phyloP scores from a whole-genome alignment of 148 eudicot genomes.

The Nepenthes gracilis region DNA sequence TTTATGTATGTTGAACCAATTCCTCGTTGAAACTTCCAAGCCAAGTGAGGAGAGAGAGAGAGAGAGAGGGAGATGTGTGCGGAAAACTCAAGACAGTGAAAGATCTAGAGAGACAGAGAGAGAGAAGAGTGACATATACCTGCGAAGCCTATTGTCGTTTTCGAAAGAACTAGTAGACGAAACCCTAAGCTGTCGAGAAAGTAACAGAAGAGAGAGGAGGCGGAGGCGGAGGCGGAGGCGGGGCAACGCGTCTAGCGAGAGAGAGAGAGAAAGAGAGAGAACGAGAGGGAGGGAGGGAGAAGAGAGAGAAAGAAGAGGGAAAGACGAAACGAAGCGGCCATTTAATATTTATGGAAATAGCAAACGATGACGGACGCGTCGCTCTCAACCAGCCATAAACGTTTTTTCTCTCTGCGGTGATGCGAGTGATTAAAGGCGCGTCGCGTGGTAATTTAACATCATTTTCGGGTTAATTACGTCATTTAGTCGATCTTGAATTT shows the following conservation, averaged over 20 bases:
- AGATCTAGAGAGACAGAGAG: background rate
- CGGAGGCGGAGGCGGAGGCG: background rate
- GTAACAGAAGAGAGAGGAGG: conserved; percentile 12
- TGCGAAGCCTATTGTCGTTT: conserved; percentile 4
- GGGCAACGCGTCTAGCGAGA: background rate
- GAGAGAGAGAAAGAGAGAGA: conserved; percentile 6
- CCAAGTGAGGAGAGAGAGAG: conserved; percentile 12
- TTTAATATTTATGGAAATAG: too few relatives aligned
- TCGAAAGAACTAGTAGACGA: background rate
- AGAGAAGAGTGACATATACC: background rate
- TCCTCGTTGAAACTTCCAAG: conserved; percentile 19
- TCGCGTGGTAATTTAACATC: too few relatives aligned
- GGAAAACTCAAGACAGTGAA: conserved; percentile 13
- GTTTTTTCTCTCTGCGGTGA: too few relatives aligned
- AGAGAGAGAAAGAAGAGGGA: conserved; percentile 7
- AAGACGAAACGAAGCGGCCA: background rate
- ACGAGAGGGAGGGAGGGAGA: conserved; percentile 7
- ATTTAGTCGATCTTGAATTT: background rate
- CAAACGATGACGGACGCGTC: too few relatives aligned
- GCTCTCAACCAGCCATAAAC: too few relatives aligned
- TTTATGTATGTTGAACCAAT: background rate
- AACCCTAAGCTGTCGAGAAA: conserved; percentile 14
- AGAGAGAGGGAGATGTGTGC: conserved; percentile 1
- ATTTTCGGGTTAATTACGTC: background rate
- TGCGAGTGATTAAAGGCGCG: too few relatives aligned